phyloP scores from a whole-genome alignment of 1,139 yeast genomes.

The Kluyveromyces sp. region DNA sequence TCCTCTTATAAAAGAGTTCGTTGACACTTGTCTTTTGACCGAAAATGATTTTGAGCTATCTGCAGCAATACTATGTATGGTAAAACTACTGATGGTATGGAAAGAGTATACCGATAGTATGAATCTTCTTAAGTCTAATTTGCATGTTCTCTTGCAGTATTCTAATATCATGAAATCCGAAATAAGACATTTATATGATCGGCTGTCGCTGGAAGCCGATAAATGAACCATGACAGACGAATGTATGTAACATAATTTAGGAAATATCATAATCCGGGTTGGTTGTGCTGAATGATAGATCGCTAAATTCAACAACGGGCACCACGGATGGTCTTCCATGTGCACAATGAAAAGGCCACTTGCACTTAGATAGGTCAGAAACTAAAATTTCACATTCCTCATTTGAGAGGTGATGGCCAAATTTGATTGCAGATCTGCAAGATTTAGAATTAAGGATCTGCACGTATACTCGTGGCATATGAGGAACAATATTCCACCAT shows the following conservation, averaged over 20 bases:
- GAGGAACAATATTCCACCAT: slow-evolving; percentile 33
- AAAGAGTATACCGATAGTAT: neutral
- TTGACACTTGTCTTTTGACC: slow-evolving; percentile 2
- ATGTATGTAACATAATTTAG: too few relatives aligned
- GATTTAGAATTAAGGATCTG: slow-evolving; percentile 56
- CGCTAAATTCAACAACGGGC: slow-evolving; percentile 41
- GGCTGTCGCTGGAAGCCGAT: neutral
- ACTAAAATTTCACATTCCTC: slow-evolving; percentile 44
- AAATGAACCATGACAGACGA: too few relatives aligned
- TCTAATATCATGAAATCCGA: slow-evolving; percentile 1
- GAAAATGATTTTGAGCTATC: slow-evolving; percentile 5
- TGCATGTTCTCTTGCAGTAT: slow-evolving; percentile 11
- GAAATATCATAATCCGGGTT: slow-evolving; percentile 5
- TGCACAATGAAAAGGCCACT: slow-evolving; percentile 72
- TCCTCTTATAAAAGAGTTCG: neutral
- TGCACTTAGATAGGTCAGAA: slow-evolving; percentile 40
- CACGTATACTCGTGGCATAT: slow-evolving; percentile 44
- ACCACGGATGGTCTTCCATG: slow-evolving; percentile 77
- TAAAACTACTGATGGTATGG: slow-evolving; percentile 2
- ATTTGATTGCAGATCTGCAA: slow-evolving; percentile 66
- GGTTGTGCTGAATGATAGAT: neutral
- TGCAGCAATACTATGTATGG: slow-evolving; percentile 2
- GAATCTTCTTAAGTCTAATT: slow-evolving; percentile 7
- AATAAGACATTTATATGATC: neutral
- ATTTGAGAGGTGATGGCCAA: slow-evolving; percentile 49